Conservation (phyloP, 2,329 filamentous ascomycete genomes). For the Pseudogymnoascus sp. region DNA sequence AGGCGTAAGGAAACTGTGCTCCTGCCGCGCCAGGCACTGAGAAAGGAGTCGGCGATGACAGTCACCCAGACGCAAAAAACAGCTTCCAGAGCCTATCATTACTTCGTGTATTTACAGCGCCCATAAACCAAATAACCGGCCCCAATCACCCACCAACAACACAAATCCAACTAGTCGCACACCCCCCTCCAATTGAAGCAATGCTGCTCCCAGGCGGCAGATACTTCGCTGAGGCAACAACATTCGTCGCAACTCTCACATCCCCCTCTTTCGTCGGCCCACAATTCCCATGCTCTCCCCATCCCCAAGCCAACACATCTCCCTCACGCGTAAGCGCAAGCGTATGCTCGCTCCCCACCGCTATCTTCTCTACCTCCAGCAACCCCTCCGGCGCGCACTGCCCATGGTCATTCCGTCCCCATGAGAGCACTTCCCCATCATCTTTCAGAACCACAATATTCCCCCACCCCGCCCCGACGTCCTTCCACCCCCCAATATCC, state of each 20-base stretch:
- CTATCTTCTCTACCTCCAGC: conserved; percentile 53
- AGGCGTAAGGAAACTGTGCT: neutral
- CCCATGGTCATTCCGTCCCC: conserved; percentile 81
- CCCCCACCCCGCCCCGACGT: conserved; percentile 75
- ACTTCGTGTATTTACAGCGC: neutral
- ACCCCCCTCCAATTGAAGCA: conserved; percentile 67
- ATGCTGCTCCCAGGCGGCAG: conserved; percentile 46
- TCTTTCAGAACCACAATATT: conserved; percentile 62
- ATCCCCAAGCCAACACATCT: conserved; percentile 79
- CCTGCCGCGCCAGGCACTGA: neutral
- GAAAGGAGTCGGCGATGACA: neutral
- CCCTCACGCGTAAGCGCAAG: conserved; percentile 59
- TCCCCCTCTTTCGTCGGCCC: conserved; percentile 59
- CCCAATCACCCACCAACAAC: conserved; percentile 23
- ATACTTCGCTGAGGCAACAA: conserved; percentile 51
- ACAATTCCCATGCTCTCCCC: conserved; percentile 97
- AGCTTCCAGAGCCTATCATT: neutral
- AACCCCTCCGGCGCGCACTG: conserved; percentile 62
- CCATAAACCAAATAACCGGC: neutral
- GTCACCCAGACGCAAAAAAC: neutral
- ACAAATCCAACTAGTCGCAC: conserved; percentile 78
- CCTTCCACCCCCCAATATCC: conserved; percentile 50
- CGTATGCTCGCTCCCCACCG: conserved; percentile 85
- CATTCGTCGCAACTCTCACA: conserved; percentile 61
- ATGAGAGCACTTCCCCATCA: conserved; percentile 56